Conservation (phyloP, 2,329 filamentous ascomycete species). For the Chalaropsis ovoidea region DNA sequence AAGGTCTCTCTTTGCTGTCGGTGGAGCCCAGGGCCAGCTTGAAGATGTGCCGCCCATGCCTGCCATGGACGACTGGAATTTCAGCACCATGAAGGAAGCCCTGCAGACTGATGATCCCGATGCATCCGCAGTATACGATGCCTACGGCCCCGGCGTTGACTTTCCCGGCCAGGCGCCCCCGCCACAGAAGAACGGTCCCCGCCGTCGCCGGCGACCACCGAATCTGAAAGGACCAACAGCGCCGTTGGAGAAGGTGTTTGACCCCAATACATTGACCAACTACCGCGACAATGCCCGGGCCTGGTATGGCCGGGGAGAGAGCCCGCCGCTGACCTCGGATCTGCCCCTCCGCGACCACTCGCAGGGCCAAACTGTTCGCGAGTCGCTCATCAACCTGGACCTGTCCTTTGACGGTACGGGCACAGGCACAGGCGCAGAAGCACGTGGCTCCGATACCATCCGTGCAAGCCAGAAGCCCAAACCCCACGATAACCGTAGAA, state of each 20-base stretch:
- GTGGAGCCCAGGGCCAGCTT: slow-evolving; percentile 40
- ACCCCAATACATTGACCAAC: slow-evolving; percentile 39
- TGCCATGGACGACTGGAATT: slow-evolving; percentile 49
- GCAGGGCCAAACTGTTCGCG: slow-evolving; percentile 33
- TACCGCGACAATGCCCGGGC: slow-evolving; percentile 39
- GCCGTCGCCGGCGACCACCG: slow-evolving; percentile 37
- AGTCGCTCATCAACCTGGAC: slow-evolving; percentile 41
- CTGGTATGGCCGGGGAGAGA: slow-evolving; percentile 34
- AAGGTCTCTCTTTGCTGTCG: slow-evolving; percentile 45
- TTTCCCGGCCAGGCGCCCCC: slow-evolving; percentile 21
- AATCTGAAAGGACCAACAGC: slow-evolving; percentile 36
- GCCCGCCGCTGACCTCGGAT: slow-evolving; percentile 33
- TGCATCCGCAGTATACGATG: slow-evolving; percentile 20
- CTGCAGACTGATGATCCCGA: slow-evolving; percentile 14
- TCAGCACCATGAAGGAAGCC: slow-evolving; percentile 35
- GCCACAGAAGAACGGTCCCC: slow-evolving; percentile 27
- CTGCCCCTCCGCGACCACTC: slow-evolving; percentile 38
- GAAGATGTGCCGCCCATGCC: slow-evolving; percentile 31
- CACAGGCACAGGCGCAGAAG: slow-evolving; percentile 1
- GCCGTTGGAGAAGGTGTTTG: slow-evolving; percentile 41
- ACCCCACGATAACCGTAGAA: slow-evolving; percentile 31
- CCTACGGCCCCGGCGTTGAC: slow-evolving; percentile 21
- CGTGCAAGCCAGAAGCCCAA: slow-evolving; percentile 17
- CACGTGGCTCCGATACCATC: slow-evolving; percentile 20
- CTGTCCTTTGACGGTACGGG: slow-evolving; percentile 32